Evolutionary conservation across 768 basidiomycete genomes (phyloP).

Genomic region (Boletus edulis): DNA sequence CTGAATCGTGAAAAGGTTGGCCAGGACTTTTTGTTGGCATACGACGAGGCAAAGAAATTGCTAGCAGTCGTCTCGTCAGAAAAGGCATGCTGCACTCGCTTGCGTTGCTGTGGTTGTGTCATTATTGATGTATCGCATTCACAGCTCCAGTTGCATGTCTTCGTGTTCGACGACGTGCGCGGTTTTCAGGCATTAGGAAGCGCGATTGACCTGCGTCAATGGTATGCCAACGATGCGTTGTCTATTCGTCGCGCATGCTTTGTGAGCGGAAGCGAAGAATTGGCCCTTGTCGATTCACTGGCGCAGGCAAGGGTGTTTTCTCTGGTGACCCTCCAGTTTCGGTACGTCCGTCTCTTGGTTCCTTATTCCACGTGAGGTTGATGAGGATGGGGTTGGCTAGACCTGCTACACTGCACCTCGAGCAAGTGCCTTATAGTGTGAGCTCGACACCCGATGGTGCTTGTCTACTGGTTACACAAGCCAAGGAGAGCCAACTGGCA

Average conservation of each 20-base stretch:
- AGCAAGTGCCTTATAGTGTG: constrained; percentile 27
- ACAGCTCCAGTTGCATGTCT: constrained; percentile 43
- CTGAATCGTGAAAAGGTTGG: constrained; percentile 49
- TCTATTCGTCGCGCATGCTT: constrained; percentile 41
- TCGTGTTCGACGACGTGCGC: constrained; percentile 46
- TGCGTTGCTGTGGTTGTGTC: not conserved
- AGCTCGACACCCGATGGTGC: constrained; percentile 55
- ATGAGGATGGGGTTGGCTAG: constrained; percentile 24
- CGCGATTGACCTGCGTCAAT: constrained; percentile 38
- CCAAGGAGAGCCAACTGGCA: constrained; percentile 3
- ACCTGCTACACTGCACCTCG: constrained; percentile 43
- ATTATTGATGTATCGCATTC: too few relatives aligned
- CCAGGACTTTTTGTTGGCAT: constrained; percentile 42
- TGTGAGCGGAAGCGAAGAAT: constrained; percentile 49
- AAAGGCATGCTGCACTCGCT: constrained; percentile 31
- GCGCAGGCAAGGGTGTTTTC: constrained; percentile 52
- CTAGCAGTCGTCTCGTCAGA: constrained; percentile 43
- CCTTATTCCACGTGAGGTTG: not conserved
- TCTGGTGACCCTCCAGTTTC: constrained; percentile 43
- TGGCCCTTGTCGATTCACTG: constrained; percentile 46
- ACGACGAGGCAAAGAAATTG: constrained; percentile 51
- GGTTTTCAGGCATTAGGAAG: constrained; percentile 41
- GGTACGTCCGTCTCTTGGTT: not conserved
- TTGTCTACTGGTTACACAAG: constrained; percentile 42
- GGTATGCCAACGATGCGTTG: constrained; percentile 35